phyloP scores from a whole-genome alignment of 75 land plant species.

The Chamaecyparis obtusa region DNA sequence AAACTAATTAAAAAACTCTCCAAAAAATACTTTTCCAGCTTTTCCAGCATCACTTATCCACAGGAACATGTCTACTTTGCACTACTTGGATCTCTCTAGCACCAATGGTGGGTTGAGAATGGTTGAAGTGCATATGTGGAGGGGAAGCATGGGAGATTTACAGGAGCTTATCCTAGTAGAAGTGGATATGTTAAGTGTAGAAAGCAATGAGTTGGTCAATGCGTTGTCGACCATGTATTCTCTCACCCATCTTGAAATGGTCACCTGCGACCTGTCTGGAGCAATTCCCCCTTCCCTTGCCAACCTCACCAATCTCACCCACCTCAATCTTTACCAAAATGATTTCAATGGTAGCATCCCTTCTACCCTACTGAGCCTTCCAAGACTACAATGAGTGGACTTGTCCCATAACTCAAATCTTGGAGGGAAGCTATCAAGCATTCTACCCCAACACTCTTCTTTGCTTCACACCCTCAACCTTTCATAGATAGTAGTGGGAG shows the following conservation, averaged over 20 bases:
- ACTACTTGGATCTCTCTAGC: background rate
- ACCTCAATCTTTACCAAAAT: background rate
- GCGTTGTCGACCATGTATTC: too few species aligned
- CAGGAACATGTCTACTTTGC: constrained; percentile 32
- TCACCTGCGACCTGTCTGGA: too few species aligned
- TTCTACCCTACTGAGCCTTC: background rate
- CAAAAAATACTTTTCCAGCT: too few species aligned
- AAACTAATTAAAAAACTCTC: too few species aligned
- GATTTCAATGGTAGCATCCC: too few species aligned
- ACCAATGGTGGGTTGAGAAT: too few species aligned
- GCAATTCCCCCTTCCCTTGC: too few species aligned
- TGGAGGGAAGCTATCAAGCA: background rate
- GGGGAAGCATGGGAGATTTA: background rate
- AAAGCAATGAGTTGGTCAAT: too few species aligned
- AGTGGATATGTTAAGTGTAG: too few species aligned
- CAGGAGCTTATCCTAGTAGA: background rate
- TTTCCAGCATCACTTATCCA: too few species aligned
- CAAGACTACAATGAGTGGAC: background rate
- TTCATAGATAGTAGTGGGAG: background rate
- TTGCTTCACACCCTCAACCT: background rate
- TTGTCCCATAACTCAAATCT: background rate
- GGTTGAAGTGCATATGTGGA: too few species aligned
- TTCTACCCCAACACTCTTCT: background rate
- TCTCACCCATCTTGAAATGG: too few species aligned
- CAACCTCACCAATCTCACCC: background rate